phyloP scores from a whole-genome alignment of 2,329 filamentous ascomycete genomes.

The Diplodia sapinea region DNA sequence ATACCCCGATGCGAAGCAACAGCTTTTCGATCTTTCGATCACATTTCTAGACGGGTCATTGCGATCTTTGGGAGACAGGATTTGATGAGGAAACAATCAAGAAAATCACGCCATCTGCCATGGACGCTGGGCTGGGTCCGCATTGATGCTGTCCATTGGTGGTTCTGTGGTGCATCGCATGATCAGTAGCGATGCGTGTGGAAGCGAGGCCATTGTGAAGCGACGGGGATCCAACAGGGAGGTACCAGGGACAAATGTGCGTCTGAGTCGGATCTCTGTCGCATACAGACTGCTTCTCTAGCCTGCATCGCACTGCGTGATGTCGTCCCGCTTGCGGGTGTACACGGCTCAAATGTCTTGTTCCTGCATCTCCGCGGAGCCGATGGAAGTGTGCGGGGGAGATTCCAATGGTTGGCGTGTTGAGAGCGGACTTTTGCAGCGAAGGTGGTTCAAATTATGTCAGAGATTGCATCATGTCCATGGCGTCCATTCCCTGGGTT shows the following conservation, averaged over 20 bases:
- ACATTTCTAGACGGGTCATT: neutral
- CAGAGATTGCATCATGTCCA: constrained; percentile 21
- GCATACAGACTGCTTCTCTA: neutral
- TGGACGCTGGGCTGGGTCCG: neutral
- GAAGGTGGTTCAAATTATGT: constrained; percentile 28
- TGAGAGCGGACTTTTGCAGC: neutral
- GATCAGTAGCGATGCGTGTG: neutral
- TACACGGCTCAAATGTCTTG: neutral
- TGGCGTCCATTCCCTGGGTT: neutral
- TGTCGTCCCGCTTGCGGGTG: neutral
- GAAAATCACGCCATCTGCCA: neutral
- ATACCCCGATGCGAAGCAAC: constrained; percentile 28
- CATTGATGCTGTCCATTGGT: neutral
- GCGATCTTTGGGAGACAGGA: neutral
- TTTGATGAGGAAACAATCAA: neutral
- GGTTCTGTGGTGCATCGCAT: neutral
- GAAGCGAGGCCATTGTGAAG: neutral
- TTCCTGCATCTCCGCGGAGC: constrained; percentile 24
- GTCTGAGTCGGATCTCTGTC: constrained; percentile 1
- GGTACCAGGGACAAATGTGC: neutral
- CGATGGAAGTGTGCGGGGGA: neutral
- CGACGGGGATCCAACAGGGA: neutral
- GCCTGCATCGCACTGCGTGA: constrained; percentile 4
- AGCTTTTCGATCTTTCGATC: neutral
- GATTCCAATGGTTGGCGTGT: constrained; percentile 7